These are phyloP conservation scores for Phaseolus lunatus DNA, from an alignment of 306 rosid genomes.

Conservation along the genomic window DNA sequence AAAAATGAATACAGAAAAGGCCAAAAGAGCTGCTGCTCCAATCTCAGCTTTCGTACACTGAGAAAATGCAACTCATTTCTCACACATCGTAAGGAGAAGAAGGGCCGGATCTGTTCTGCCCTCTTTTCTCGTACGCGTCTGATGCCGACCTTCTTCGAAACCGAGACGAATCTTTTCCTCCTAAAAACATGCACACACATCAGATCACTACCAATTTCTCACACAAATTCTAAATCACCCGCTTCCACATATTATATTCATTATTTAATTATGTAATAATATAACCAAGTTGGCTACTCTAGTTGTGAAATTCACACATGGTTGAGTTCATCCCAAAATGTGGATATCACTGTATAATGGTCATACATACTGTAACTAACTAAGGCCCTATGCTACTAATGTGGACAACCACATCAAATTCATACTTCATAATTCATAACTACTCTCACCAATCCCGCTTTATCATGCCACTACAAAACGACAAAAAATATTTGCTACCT, in stretches of 20 bases:
- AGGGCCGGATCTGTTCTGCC: conserved; percentile 64
- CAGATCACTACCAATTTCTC: neutral
- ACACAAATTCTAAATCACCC: neutral
- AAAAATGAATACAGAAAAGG: conserved; percentile 39
- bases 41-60: too few species aligned
- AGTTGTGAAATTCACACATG: conserved; percentile 29
- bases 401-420: conserved; percentile 33
- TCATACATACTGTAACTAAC: neutral
- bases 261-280: neutral
- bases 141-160: conserved; percentile 83
- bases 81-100: conserved; percentile 87
- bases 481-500: conserved; percentile 46
- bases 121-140: conserved; percentile 73
- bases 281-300: conserved; percentile 20
- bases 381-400: neutral
- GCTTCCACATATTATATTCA: neutral
- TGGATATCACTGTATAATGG: neutral
- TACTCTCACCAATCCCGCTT: conserved; percentile 22
- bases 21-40: conserved; percentile 29
- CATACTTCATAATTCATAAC: conserved; percentile 26
- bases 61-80: conserved; percentile 47
- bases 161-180: conserved; percentile 77
- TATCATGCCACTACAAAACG: conserved; percentile 21
- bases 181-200: conserved; percentile 31
- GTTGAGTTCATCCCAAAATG: conserved; percentile 23